These are phyloP conservation scores for Fusarium sp. DNA, from an alignment of 2,329 filamentous ascomycete species.

Conservation along the genomic window DNA sequence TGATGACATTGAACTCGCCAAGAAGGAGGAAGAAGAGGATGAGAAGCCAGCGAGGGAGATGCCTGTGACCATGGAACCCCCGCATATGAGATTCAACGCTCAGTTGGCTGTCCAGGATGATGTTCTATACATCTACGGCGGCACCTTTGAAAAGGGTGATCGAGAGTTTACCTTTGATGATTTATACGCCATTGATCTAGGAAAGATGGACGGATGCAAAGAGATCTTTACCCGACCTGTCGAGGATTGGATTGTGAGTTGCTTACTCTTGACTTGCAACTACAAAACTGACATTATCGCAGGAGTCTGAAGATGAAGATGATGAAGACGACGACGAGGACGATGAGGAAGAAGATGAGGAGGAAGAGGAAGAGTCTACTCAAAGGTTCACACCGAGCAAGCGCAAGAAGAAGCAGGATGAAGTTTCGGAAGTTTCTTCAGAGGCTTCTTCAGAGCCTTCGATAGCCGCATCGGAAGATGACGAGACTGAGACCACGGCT, in stretches of 20 bases:
- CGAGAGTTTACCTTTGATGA: constrained; percentile 97
- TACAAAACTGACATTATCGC: constrained; percentile 33
- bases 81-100: constrained; percentile 91
- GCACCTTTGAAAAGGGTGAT: constrained; percentile 95
- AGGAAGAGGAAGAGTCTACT: constrained; percentile 61
- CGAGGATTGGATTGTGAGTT: constrained; percentile 80
- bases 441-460: constrained; percentile 44
- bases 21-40: constrained; percentile 65
- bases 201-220: constrained; percentile 92
- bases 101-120: constrained; percentile 93
- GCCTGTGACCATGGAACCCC: constrained; percentile 82
- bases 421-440: constrained; percentile 54
- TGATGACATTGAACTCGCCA: constrained; percentile 62
- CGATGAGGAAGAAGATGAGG: constrained; percentile 68
- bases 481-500: constrained; percentile 60
- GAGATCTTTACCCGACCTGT: constrained; percentile 89
- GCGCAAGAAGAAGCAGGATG: constrained; percentile 66
- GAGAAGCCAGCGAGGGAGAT: constrained; percentile 70
- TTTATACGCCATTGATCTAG: constrained; percentile 92
- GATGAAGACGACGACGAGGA: constrained; percentile 71
- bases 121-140: constrained; percentile 92
- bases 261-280: not conserved
- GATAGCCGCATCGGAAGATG: constrained; percentile 52
- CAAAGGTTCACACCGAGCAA: constrained; percentile 64
- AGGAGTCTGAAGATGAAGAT: constrained; percentile 71